Evolutionary conservation across 2,329 filamentous ascomycete species (phyloP).

Genomic region (Phyllosticta citribraziliensis): DNA sequence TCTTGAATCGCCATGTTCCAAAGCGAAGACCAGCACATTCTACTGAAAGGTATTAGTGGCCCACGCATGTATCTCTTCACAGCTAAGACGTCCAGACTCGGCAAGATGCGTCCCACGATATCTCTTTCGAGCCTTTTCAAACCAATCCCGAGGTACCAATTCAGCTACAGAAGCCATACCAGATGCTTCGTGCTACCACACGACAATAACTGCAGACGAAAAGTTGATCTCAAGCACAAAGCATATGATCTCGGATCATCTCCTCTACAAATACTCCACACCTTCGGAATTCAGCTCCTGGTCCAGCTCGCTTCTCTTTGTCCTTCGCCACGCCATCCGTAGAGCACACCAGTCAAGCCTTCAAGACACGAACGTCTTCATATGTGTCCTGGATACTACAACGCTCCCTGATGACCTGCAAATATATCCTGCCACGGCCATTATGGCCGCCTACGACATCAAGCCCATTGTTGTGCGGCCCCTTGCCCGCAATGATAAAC

Average conservation of each 20-base stretch:
- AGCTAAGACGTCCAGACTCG: neutral
- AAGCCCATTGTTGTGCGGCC: neutral
- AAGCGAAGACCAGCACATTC: neutral
- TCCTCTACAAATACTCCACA: neutral
- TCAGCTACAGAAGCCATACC: neutral
- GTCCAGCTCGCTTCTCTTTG: conserved; percentile 3
- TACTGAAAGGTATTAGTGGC: neutral
- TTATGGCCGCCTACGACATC: neutral
- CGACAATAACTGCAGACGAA: neutral
- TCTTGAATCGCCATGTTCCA: neutral
- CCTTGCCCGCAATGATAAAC: neutral
- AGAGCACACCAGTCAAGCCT: neutral
- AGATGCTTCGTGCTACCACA: neutral
- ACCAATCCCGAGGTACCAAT: neutral
- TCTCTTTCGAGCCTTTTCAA: conserved; percentile 4
- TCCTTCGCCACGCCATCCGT: neutral
- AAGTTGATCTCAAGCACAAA: neutral
- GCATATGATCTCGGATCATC: neutral
- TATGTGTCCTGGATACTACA: neutral
- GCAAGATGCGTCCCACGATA: neutral
- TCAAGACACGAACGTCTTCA: neutral
- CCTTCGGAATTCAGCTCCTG: conserved; percentile 4
- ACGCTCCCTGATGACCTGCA: neutral
- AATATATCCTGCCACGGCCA: neutral
- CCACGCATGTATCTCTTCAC: too few species aligned